These are phyloP conservation scores for Vaccinium vitisidaea DNA, from an alignment of 148 eudicot genomes.

Conservation along the genomic window DNA sequence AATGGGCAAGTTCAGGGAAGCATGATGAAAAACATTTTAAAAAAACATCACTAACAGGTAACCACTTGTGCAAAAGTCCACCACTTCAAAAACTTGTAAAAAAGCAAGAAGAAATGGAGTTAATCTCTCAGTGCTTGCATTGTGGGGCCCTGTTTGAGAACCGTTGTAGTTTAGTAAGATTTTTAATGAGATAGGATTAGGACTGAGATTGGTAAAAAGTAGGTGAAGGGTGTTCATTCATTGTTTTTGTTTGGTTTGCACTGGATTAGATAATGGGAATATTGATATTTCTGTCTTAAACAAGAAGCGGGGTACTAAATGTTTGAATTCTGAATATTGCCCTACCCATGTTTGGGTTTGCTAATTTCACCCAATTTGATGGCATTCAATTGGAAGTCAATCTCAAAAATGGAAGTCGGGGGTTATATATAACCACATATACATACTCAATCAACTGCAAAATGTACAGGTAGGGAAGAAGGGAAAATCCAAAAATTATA, in stretches of 20 bases:
- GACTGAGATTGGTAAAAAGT: not conserved
- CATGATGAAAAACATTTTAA: not conserved
- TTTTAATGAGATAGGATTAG: not conserved
- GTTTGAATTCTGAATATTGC: not conserved
- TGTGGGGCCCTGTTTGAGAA: not conserved
- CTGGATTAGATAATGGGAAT: too few species aligned
- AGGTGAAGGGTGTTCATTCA: not conserved
- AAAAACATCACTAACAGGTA: constrained; percentile 5
- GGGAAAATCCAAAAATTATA: not conserved
- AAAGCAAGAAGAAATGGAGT: not conserved
- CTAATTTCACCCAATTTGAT: not conserved
- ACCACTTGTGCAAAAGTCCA: not conserved
- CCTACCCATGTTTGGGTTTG: not conserved
- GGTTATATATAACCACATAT: not conserved
- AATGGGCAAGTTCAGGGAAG: not conserved
- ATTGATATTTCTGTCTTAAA: too few species aligned
- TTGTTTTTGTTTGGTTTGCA: not conserved
- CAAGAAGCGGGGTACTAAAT: not conserved
- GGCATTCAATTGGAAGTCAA: not conserved
- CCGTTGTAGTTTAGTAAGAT: not conserved
- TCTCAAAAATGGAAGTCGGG: not conserved
- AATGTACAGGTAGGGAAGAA: not conserved
- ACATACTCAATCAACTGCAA: not conserved
- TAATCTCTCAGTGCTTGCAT: not conserved
- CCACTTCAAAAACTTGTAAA: not conserved